Base-by-base conservation (phyloP, 2,329 filamentous ascomycete genomes). In the Penicillium italicum region DNA sequence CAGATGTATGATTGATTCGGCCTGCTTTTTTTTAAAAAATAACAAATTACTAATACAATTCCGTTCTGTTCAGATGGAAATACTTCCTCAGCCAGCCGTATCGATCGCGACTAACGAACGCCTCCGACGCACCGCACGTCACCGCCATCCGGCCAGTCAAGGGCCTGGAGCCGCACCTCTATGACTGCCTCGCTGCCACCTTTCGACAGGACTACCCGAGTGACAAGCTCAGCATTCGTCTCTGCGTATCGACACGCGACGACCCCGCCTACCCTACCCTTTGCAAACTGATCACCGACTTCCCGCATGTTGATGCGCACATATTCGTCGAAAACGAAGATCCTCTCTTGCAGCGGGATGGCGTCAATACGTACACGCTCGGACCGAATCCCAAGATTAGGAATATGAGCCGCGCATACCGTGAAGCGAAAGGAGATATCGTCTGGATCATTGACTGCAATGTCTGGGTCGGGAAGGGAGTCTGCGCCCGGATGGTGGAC, bases 301-400 rank as follows among this genome's bases (percentile, higher is more conserved):
- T 92, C 64, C 85, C 89, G 0, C 73, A 77, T 12, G 82, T 85
- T 64, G 87, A 96, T 74, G 87, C 85, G 2, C 82, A 81, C 50
- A 79, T 97, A 4, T 80, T 92, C 11, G 80, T 97, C 45, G 93
- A 97, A 76, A 84, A 89, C 47, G 88, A 96, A 57, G 91, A 96
- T 69, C 85, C 88, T 0, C 72, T 85, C 30, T 77, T 96, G 9
- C 81, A 84, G 50, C 81, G 80, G 30, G 66, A 77, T 31, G 73
- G 75, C 11, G 80, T 80, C 50, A 74, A 80, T 44, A 66, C 75
- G 47, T 74, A 81, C 59, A 81, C 84, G 54, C 80, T 97, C 54
- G 95, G 95, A 0, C 94, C 94, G 1, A 99, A 99, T 68, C 94
- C 94, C n/a, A 99, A 99, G 78, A 95, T 99, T 65, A 82, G 94